Evolutionary conservation across 225 moss, liverwort and hornwort species (phyloP).

Genomic region (Polytrichum formosum): DNA sequence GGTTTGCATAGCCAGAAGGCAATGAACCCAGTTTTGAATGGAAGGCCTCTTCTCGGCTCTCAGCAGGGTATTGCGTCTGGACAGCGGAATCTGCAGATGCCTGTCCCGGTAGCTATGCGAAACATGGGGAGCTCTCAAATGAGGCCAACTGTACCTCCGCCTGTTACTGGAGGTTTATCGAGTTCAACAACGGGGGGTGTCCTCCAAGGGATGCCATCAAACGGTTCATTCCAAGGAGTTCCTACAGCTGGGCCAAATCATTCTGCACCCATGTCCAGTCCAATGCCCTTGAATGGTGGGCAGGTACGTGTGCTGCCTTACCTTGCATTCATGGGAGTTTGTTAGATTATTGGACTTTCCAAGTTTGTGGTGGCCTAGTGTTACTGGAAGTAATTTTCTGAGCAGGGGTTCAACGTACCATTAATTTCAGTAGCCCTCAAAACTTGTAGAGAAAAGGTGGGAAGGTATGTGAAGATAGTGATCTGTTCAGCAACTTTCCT

Average conservation of each 20-base stretch:
- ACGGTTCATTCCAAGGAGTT: slow-evolving; percentile 8
- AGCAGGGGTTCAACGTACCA: no score
- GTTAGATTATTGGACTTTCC: no score
- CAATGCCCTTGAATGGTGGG: slow-evolving; percentile 12
- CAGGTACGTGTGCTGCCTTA: slow-evolving; percentile 16
- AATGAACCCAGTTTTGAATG: slow-evolving; percentile 15
- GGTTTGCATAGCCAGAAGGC: slow-evolving; percentile 15
- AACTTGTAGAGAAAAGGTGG: no score
- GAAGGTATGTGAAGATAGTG: no score
- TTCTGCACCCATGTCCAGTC: slow-evolving; percentile 4
- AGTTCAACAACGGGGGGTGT: slow-evolving; percentile 12
- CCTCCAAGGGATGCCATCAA: slow-evolving; percentile 7
- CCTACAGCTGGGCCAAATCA: neutral
- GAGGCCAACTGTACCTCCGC: slow-evolving; percentile 8
- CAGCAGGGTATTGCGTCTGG: slow-evolving; percentile 8
- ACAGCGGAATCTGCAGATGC: slow-evolving; percentile 8
- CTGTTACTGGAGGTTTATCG: slow-evolving; percentile 8
- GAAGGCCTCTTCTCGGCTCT: slow-evolving; percentile 14
- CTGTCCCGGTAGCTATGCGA: slow-evolving; percentile 4
- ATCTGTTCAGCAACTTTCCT: neutral
- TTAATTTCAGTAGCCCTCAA: no score
- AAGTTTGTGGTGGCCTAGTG: no score
- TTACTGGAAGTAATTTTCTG: no score
- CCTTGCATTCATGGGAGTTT: no score
- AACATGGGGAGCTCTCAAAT: slow-evolving; percentile 16